Conservation (phyloP, 768 basidiomycete species). For the Mycena floridula region DNA sequence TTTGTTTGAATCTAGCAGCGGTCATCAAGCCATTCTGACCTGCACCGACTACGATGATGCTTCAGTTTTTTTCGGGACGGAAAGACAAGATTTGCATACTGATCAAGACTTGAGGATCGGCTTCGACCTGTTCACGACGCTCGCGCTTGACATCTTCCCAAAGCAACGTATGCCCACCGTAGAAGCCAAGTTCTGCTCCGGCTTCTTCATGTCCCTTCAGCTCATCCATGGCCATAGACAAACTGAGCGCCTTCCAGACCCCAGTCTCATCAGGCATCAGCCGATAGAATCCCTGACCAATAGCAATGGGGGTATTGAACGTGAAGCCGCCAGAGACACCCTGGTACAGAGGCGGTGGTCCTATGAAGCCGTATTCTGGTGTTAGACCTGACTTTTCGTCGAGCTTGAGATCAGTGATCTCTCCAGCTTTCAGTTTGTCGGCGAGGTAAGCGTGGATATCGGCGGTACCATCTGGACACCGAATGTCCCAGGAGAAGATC, state of each 20-base stretch:
- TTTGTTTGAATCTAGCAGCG: too few species aligned
- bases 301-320: constrained; percentile 24
- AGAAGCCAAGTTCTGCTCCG: too few species aligned
- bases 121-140: constrained; percentile 29
- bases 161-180: constrained; percentile 26
- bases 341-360: not conserved
- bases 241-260: constrained; percentile 30
- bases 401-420: constrained; percentile 18
- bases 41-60: too few species aligned
- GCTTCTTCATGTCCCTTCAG: constrained; percentile 29
- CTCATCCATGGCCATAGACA: constrained; percentile 25
- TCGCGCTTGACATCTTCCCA: constrained; percentile 28
- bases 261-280: constrained; percentile 17
- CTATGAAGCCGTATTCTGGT: constrained; percentile 12
- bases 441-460: constrained; percentile 27
- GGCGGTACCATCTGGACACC: constrained; percentile 25
- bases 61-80: too few species aligned
- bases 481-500: constrained; percentile 36
- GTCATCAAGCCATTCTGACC: constrained; percentile 38
- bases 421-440: constrained; percentile 6
- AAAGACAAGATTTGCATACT: too few species aligned
- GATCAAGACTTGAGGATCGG: constrained; percentile 31
- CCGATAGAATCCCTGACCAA: constrained; percentile 27
- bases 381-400: constrained; percentile 15
- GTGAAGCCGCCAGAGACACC: constrained; percentile 30